Evolutionary conservation across 306 rosid genomes (phyloP), one percentile per base, ranked within the genome.

Genomic region (Canavalia gladiata): DNA sequence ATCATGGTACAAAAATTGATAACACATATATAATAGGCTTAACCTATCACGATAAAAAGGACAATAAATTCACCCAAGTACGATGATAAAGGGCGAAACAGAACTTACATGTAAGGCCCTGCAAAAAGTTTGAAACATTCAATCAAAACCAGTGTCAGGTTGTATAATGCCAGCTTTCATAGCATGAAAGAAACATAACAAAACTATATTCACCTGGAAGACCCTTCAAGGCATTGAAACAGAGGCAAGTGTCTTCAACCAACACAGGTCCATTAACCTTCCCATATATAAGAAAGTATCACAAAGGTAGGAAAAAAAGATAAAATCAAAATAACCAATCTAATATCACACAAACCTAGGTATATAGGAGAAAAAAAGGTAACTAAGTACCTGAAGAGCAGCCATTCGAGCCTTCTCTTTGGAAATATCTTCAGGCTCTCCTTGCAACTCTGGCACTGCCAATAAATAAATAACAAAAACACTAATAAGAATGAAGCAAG

Each of bases 31-130:
- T 6, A 51, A 57, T 74, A 4, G 64, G 25, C 43, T 31, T 18
- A 52, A 80, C 37, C 62, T 18, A 29, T 8, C 8, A 55, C 13
- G 70, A 55, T 12, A 65, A 72, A 54, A 67, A 41, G 78, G 41
- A 71, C 28, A 57, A 34, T 71, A 67, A 67, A 42, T 80, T 58
- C 82, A 89, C 90, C 89, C 74, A 81, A 45, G 81, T 37, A 68
- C 31, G 34, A 66, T 68, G 87, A 72, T 51, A 12, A 11, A 71
- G 68, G 75, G 62, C 33, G 66, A 72, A 78, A 78, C 52, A 54
- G 77, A 85, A 93, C 97, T 95, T 90, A 95, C 99, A 95, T 89
- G 91, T 93, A 95, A 11, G 99, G 99, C 76, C 99, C 99, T 95
- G 99, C 81, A 89, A 81, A 18, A 74, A 78, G 54, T 70, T 82